Evolutionary conservation across 2,329 filamentous ascomycete genomes (phyloP), one percentile per base, ranked within the genome.

Genomic region (Ceratocystis huliohia): DNA sequence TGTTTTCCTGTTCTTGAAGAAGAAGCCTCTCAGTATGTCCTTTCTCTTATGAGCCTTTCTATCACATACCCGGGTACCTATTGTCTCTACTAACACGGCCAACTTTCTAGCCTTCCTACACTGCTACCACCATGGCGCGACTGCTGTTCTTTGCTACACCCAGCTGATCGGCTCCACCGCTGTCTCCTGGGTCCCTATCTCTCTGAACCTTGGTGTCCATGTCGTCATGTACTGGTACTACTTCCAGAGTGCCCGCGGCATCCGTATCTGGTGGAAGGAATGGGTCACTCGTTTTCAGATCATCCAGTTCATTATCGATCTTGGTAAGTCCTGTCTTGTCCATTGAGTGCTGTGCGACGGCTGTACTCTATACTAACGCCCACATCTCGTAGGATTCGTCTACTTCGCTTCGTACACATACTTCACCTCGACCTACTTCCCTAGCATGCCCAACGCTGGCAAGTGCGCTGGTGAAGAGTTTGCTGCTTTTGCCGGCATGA

Each of bases 171-270:
- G 93, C 71, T 85, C 89, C 74, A 97, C 93, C 59, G 84, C 93
- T 56, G 93, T 97, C 67, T 96, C 92, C 69, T 97, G 93, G 93
- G 90, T 96, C 66, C 87, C 88, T 69, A 97, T 97, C 75, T 88
- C 85, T 65, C 85, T 97, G 72, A 97, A 97, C 83, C 80, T 97
- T 74, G 85, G 85, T 70, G 93, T 97, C 66, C 93, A 97, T 79
- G 93, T 97, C 68, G 89, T 96, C 75, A 97, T 97, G 93, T 97
- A 97, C 87, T 96, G 92, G 92, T 97, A 97, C 86, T 97, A 97
- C 85, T 97, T 97, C 87, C 93, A 97, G 83, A 93, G 90, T 74
- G 92, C 93, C 66, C 91, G 93, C 72, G 94, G 94, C 72, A 85
- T 97, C 77, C 88, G 87, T 74, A 94, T 96, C 79, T 96, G 92